A percentile compares a stretch with the other conserved stretches of the same genome.
Conservation (phyloP, 2,329 filamentous ascomycete genomes). For the Xylariaceae sp. region DNA sequence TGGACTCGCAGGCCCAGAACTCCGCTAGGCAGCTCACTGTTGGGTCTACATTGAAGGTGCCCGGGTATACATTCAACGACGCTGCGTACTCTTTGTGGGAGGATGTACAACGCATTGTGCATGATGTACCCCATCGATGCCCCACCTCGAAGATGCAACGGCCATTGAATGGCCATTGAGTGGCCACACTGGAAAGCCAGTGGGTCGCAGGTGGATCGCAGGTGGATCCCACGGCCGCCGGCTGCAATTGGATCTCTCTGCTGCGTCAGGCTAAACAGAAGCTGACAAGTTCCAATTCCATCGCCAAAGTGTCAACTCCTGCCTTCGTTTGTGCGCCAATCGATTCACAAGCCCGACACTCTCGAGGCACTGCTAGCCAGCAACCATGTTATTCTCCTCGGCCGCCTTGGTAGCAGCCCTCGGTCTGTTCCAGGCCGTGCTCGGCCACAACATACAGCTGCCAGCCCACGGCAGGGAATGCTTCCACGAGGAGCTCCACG, state of each 20-base stretch:
- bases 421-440: constrained; percentile 43
- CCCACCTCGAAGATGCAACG: background rate
- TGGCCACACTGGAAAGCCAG: background rate
- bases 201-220: no score
- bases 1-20: background rate
- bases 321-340: constrained; percentile 3
- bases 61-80: background rate
- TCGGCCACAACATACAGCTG: constrained; percentile 94
- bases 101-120: no score
- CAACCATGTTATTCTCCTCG: constrained; percentile 42
- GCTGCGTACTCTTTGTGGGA: no score
- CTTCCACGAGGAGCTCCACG: constrained; percentile 90
- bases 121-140: no score
- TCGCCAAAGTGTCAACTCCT: background rate
- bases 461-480: constrained; percentile 91
- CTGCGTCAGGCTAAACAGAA: background rate
- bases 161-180: background rate
- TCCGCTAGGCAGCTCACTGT: background rate
- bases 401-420: constrained; percentile 51
- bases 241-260: no score
- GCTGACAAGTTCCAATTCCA: background rate
- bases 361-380: constrained; percentile 20
- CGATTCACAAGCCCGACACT: background rate
- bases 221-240: background rate
- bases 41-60: background rate